These are phyloP conservation scores for Pythium pyrilobum DNA, from an alignment of 352 stramenopile genomes.

Conservation along the genomic window DNA sequence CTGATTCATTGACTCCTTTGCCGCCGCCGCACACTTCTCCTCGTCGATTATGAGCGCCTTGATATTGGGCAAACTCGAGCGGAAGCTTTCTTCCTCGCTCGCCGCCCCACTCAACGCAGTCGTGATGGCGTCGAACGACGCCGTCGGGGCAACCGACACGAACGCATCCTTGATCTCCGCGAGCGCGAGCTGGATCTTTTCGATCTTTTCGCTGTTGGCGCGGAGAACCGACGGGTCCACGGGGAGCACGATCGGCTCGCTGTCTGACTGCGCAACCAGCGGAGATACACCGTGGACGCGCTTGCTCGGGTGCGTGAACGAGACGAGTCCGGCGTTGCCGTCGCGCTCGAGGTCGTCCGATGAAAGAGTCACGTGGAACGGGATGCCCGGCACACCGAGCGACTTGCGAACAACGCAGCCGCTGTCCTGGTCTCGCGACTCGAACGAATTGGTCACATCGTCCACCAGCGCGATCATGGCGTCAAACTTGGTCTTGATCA, in stretches of 20 bases:
- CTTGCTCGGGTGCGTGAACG: constrained; percentile 52
- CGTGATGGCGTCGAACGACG: constrained; percentile 17
- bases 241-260: constrained; percentile 11
- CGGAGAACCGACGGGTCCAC: constrained; percentile 7
- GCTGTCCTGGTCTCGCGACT: constrained; percentile 14
- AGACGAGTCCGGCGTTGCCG: constrained; percentile 29
- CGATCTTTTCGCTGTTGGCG: constrained; percentile 14
- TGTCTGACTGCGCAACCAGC: constrained; percentile 6
- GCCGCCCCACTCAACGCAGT: constrained; percentile 2
- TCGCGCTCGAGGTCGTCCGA: constrained; percentile 41
- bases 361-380: constrained; percentile 36
- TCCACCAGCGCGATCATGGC: constrained; percentile 15
- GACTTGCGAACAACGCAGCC: constrained; percentile 21
- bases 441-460: constrained; percentile 14
- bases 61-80: not conserved
- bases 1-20: constrained; percentile 19
- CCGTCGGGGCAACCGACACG: constrained; percentile 13
- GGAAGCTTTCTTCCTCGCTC: constrained; percentile 9
- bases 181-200: not conserved
- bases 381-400: constrained; percentile 55
- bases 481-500: constrained; percentile 19
- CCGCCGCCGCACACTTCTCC: constrained; percentile 1
- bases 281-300: constrained; percentile 67
- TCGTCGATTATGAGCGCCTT: not conserved
- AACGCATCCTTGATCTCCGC: constrained; percentile 13